Conservation (phyloP, 148 eudicot species). For the Mesembryanthemum crystallinum region DNA sequence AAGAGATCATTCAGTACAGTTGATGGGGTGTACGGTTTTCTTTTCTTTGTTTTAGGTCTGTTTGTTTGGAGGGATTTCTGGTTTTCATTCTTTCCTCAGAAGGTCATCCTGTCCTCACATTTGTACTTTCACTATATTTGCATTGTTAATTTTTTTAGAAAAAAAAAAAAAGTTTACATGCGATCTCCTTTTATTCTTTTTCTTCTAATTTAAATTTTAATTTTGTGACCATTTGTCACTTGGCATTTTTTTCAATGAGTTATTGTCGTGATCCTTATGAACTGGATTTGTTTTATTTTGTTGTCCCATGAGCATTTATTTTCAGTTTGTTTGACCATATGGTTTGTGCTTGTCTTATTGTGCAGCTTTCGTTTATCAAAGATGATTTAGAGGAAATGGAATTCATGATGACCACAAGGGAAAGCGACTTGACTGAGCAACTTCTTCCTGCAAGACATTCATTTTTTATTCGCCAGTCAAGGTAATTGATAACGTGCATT, state of each 20-base stretch:
- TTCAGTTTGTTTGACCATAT: not conserved
- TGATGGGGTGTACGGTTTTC: no score
- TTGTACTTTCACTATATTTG: no score
- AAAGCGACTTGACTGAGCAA: conserved; percentile 85
- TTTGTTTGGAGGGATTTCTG: no score
- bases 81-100: no score
- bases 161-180: not conserved
- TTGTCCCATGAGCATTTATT: not conserved
- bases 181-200: not conserved
- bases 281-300: not conserved
- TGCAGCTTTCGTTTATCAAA: conserved; percentile 75
- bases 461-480: conserved; percentile 74
- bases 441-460: conserved; percentile 87
- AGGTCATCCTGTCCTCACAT: no score
- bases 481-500: conserved; percentile 39
- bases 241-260: not conserved
- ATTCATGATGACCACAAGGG: conserved; percentile 69
- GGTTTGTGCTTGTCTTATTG: conserved; percentile 9
- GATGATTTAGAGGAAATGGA: conserved; percentile 94
- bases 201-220: not conserved
- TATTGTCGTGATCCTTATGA: not conserved
- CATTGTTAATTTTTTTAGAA: no score
- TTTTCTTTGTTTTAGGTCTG: no score
- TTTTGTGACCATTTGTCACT: not conserved
- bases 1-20: no score